Conservation (phyloP, 108 stramenopile species). For the Thalassiosira profunda region DNA sequence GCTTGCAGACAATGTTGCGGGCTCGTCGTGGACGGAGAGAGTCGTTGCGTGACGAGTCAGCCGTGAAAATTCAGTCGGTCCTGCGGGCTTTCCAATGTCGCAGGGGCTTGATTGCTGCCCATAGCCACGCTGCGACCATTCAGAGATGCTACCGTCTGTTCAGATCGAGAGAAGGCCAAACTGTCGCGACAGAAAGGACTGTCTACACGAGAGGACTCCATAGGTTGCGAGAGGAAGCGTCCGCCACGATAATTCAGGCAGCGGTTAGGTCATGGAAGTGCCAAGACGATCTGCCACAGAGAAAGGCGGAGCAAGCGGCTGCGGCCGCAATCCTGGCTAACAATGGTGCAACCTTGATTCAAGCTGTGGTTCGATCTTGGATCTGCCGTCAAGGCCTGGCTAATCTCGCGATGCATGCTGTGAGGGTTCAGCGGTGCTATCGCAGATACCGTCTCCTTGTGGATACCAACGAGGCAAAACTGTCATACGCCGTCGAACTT, state of each 20-base stretch:
- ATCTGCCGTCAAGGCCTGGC: slow-evolving; percentile 1
- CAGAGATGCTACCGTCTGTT: too few relatives aligned
- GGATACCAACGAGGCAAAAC: too few relatives aligned
- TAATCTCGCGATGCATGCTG: neutral
- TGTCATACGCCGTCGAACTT: too few relatives aligned
- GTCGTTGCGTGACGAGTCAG: too few relatives aligned
- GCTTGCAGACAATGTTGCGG: too few relatives aligned
- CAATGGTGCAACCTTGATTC: slow-evolving; percentile 11
- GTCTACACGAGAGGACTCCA: too few relatives aligned
- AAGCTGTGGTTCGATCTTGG: slow-evolving; percentile 10
- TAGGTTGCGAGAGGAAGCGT: too few relatives aligned
- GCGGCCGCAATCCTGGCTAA: neutral
- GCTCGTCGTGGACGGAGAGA: too few relatives aligned
- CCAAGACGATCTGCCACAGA: neutral
- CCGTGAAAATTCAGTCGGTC: neutral
- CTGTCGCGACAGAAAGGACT: neutral
- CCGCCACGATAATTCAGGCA: too few relatives aligned
- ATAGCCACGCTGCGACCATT: too few relatives aligned
- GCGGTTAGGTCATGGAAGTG: slow-evolving; percentile 6
- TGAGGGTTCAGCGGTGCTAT: neutral
- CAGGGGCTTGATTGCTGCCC: neutral
- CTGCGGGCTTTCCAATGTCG: neutral
- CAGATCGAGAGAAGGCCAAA: too few relatives aligned
- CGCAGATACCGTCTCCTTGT: too few relatives aligned
- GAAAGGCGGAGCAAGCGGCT: neutral